phyloP scores from a whole-genome alignment of 2,329 filamentous ascomycete species.

The Trichoderma cornu-damae region DNA sequence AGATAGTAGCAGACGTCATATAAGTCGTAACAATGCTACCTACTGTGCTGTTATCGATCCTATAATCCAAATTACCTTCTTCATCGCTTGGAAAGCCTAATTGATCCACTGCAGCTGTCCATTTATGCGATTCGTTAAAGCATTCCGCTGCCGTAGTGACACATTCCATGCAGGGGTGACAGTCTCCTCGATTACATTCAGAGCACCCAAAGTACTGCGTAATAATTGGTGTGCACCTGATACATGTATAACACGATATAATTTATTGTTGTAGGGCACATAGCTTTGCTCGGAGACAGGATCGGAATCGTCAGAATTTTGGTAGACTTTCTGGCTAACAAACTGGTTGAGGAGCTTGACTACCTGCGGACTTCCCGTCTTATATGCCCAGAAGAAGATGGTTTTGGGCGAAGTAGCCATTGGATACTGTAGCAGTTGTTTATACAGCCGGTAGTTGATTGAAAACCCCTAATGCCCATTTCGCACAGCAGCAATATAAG shows the following conservation, averaged over 20 bases:
- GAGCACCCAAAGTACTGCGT: constrained; percentile 13
- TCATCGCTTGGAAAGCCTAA: background rate
- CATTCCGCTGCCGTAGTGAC: constrained; percentile 1
- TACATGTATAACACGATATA: constrained; percentile 21
- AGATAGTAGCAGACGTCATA: no score
- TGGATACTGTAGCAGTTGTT: background rate
- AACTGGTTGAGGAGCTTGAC: background rate
- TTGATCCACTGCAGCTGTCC: background rate
- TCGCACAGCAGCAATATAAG: background rate
- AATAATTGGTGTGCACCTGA: constrained; percentile 9
- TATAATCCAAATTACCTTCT: background rate
- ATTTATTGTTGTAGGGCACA: background rate
- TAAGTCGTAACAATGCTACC: no score
- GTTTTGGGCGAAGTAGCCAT: constrained; percentile 8
- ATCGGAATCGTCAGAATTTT: background rate
- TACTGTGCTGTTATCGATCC: no score
- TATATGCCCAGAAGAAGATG: constrained; percentile 14
- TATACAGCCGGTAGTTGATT: background rate
- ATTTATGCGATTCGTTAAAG: constrained; percentile 6
- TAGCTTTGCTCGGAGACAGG: background rate
- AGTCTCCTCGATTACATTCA: constrained; percentile 19
- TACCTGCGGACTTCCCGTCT: background rate
- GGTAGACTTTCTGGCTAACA: background rate
- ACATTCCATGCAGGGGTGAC: constrained; percentile 19
- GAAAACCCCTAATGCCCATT: constrained; percentile 14